Percentiles rank a stretch among this genome's conserved stretches.
Conservation (phyloP, 768 basidiomycete species). For the Suillus brevipes region DNA sequence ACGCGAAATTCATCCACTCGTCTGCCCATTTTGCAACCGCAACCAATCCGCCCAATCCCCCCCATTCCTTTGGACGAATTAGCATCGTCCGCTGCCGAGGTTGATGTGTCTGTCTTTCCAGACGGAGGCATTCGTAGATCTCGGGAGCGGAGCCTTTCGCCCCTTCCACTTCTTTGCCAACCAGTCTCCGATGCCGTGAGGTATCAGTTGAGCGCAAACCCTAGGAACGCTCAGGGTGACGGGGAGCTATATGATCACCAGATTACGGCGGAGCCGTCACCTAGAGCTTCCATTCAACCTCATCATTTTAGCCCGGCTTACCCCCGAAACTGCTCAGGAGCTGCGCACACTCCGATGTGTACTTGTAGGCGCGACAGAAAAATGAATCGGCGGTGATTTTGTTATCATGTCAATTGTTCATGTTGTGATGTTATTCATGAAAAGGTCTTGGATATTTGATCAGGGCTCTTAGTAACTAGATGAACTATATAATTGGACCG, state of each 20-base stretch:
- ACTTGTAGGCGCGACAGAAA: background rate
- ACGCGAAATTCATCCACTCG: slow-evolving; percentile 17
- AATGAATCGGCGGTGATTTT: slow-evolving; percentile 3
- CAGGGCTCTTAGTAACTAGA: background rate
- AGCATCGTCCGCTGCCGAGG: slow-evolving; percentile 23
- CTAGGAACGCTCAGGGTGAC: background rate
- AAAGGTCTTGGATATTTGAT: background rate
- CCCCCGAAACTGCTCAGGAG: slow-evolving; percentile 4
- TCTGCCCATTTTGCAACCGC: slow-evolving; percentile 33
- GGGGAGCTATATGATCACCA: background rate
- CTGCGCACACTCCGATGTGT: background rate
- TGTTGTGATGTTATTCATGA: background rate
- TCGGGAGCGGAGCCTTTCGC: slow-evolving; percentile 21
- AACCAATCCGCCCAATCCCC: slow-evolving; percentile 36
- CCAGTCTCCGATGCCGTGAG: slow-evolving; percentile 33
- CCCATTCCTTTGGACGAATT: slow-evolving; percentile 33
- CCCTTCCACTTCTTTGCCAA: slow-evolving; percentile 34
- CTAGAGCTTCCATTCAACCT: background rate
- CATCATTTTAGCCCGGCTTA: slow-evolving; percentile 4
- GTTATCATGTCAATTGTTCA: slow-evolving; percentile 3
- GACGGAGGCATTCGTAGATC: slow-evolving; percentile 6
- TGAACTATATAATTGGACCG: slow-evolving; percentile 4
- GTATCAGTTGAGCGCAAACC: slow-evolving; percentile 25
- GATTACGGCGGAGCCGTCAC: slow-evolving; percentile 3
- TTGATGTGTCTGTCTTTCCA: slow-evolving; percentile 2